These are phyloP conservation scores for Cystobasidium ongulense DNA, from an alignment of 768 basidiomycete genomes.

Conservation along the genomic window DNA sequence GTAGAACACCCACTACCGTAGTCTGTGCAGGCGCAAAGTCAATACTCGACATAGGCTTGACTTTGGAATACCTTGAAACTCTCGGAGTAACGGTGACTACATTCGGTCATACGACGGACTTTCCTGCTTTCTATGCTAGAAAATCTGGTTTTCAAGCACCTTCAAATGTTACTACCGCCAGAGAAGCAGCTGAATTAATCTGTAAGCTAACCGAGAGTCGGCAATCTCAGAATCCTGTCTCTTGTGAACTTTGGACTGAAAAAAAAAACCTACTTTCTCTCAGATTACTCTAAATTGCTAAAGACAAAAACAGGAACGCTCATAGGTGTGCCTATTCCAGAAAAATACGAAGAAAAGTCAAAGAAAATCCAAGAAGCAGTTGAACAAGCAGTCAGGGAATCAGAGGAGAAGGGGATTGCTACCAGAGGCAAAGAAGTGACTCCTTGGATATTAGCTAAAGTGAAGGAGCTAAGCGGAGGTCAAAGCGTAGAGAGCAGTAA, in stretches of 20 bases:
- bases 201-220: slow-evolving; percentile 51
- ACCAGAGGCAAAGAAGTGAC: slow-evolving; percentile 81
- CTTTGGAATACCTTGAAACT: slow-evolving; percentile 61
- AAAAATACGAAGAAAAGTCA: slow-evolving; percentile 61
- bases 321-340: slow-evolving; percentile 84
- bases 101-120: slow-evolving; percentile 65
- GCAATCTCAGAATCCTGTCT: no score
- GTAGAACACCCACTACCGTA: slow-evolving; percentile 69
- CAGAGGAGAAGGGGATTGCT: slow-evolving; percentile 68
- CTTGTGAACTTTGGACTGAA: neutral
- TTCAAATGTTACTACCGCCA: slow-evolving; percentile 62
- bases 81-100: slow-evolving; percentile 84
- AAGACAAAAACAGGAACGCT: slow-evolving; percentile 67
- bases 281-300: slow-evolving; percentile 45
- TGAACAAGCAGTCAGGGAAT: slow-evolving; percentile 74
- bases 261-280: neutral
- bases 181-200: slow-evolving; percentile 64
- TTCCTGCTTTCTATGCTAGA: slow-evolving; percentile 89
- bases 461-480: slow-evolving; percentile 70
- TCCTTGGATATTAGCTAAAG: slow-evolving; percentile 81
- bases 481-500: slow-evolving; percentile 63
- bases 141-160: slow-evolving; percentile 76
- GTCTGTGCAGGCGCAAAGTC: slow-evolving; percentile 91
- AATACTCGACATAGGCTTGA: slow-evolving; percentile 79
- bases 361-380: slow-evolving; percentile 64